Conservation (phyloP, 2,329 filamentous ascomycete genomes). For the Alternaria novae-zelandiae region DNA sequence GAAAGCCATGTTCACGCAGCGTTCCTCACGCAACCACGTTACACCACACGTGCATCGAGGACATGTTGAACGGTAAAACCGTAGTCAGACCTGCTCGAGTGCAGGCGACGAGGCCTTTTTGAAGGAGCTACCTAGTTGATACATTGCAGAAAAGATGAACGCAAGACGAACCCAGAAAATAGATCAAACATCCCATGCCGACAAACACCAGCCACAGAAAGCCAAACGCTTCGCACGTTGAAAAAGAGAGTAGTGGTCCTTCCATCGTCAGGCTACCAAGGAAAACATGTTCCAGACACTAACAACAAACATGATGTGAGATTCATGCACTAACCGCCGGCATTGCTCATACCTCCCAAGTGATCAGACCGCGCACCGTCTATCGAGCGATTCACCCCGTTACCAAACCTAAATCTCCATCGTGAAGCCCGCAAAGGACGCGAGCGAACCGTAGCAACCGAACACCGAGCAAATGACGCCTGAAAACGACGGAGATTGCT, state of each 20-base stretch:
- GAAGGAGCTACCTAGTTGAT: conserved; percentile 41
- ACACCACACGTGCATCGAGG: conserved; percentile 1
- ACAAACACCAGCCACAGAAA: conserved; percentile 23
- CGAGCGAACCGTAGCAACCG: conserved; percentile 35
- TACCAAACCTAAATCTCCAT: conserved; percentile 33
- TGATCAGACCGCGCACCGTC: conserved; percentile 28
- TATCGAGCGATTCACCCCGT: conserved; percentile 27
- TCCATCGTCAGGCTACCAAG: conserved; percentile 13
- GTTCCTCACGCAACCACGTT: background rate
- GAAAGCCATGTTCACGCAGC: background rate
- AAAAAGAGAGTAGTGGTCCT: conserved; percentile 32
- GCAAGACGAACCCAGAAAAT: conserved; percentile 20
- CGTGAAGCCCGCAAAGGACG: conserved; percentile 30
- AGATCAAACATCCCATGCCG: conserved; percentile 23
- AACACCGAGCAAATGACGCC: conserved; percentile 46
- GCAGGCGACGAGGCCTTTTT: conserved; percentile 32
- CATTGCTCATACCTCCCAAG: conserved; percentile 28
- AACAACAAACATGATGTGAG: conserved; percentile 44
- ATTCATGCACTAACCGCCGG: conserved; percentile 39
- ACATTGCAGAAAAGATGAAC: conserved; percentile 37
- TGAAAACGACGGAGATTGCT: conserved; percentile 35
- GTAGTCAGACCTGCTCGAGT: conserved; percentile 24
- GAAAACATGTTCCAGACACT: conserved; percentile 28
- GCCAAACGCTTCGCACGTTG: conserved; percentile 27
- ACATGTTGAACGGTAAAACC: conserved; percentile 23